Evolutionary conservation across 345 rosid genomes (phyloP).

Genomic region (Trapa bicornis): DNA sequence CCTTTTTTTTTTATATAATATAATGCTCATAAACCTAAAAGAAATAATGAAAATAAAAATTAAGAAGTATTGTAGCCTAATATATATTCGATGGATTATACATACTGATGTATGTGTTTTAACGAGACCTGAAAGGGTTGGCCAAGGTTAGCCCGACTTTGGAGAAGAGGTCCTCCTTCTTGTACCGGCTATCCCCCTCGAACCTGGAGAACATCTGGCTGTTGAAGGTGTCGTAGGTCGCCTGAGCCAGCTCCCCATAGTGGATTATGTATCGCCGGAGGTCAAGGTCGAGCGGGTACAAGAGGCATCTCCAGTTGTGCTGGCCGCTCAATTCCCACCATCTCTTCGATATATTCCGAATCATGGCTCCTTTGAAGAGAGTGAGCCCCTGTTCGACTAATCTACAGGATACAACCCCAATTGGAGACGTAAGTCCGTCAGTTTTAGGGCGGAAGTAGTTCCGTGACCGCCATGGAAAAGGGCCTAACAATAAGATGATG

Average conservation of each 20-base stretch:
- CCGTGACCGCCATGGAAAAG: background rate
- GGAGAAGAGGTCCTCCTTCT: slow-evolving; percentile 36
- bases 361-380: slow-evolving; percentile 8
- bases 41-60: too few relatives aligned
- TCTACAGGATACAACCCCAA: background rate
- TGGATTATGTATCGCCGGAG: slow-evolving; percentile 61
- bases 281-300: slow-evolving; percentile 63
- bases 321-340: slow-evolving; percentile 67
- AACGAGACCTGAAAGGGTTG: slow-evolving; percentile 27
- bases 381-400: background rate
- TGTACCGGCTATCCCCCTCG: slow-evolving; percentile 48
- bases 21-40: too few relatives aligned
- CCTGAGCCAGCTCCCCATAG: slow-evolving; percentile 73
- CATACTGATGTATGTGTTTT: too few relatives aligned
- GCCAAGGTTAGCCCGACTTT: slow-evolving; percentile 38
- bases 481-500: background rate
- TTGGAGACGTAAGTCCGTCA: background rate
- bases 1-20: too few relatives aligned
- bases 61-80: too few relatives aligned
- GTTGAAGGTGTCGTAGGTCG: slow-evolving; percentile 61
- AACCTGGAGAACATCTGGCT: slow-evolving; percentile 36
- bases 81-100: too few relatives aligned
- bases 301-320: slow-evolving; percentile 41
- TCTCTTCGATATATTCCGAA: slow-evolving; percentile 25
- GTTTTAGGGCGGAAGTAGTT: background rate